Evolutionary conservation across 2,329 filamentous ascomycete species (phyloP).

Genomic region (Fusarium circinatum): DNA sequence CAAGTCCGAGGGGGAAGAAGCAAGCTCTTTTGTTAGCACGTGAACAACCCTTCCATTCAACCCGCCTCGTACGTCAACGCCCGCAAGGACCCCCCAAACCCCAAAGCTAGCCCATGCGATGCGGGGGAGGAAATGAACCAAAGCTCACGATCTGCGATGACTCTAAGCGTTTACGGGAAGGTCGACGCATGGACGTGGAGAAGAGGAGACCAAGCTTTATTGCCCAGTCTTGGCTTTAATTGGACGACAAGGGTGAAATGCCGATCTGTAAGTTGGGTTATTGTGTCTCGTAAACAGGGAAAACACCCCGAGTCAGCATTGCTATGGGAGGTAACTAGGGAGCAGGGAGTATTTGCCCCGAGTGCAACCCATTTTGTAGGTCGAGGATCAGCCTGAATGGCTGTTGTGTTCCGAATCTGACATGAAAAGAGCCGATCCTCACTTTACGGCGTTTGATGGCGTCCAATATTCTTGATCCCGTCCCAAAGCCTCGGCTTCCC

Average conservation of each 20-base stretch:
- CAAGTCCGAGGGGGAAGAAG: neutral
- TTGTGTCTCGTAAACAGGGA: conserved; percentile 13
- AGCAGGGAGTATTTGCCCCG: neutral
- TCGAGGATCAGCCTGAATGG: conserved; percentile 16
- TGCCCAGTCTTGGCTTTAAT: conserved; percentile 20
- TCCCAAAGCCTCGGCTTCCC: neutral
- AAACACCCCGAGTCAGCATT: conserved; percentile 14
- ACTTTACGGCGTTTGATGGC: neutral
- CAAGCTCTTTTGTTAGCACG: conserved; percentile 20
- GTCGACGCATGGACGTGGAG: conserved; percentile 17
- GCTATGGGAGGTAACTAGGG: neutral
- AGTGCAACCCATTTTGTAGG: conserved; percentile 16
- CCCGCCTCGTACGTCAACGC: conserved; percentile 20
- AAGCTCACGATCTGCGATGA: conserved; percentile 21
- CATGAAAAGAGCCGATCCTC: conserved; percentile 8
- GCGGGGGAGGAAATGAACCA: conserved; percentile 18
- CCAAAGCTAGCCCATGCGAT: conserved; percentile 9
- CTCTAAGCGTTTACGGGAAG: conserved; percentile 35
- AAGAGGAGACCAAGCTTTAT: conserved; percentile 13
- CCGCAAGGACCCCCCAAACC: conserved; percentile 3
- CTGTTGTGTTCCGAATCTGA: conserved; percentile 1
- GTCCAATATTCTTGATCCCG: neutral
- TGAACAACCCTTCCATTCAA: neutral
- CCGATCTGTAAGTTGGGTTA: conserved; percentile 11
- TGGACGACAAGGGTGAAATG: conserved; percentile 18